Evolutionary conservation across 164 flowering plant species (phyloP).

Genomic region (Tinospora cordifolia): DNA sequence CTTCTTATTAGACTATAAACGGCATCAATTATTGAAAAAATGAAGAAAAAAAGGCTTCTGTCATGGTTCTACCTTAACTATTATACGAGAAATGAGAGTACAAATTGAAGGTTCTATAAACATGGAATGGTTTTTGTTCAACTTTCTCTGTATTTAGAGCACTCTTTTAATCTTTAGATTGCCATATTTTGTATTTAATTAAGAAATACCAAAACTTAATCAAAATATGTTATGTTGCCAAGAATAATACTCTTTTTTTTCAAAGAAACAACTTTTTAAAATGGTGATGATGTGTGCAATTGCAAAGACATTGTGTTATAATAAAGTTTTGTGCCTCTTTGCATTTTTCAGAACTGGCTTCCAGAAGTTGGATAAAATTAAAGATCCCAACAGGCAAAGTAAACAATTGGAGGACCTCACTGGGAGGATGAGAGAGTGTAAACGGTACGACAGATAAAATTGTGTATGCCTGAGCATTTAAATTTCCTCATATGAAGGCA

Average conservation of each 20-base stretch:
- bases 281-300: background rate
- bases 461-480: background rate
- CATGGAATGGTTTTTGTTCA: background rate
- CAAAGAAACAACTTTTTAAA: background rate
- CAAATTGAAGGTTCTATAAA: no score
- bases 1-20: no score
- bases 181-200: no score
- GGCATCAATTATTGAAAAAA: no score
- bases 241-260: background rate
- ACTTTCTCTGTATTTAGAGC: no score
- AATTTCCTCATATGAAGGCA: background rate
- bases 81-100: no score
- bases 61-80: background rate
- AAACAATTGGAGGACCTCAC: slow-evolving; percentile 96
- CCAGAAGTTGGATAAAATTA: slow-evolving; percentile 90
- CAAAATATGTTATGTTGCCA: background rate
- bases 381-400: slow-evolving; percentile 81
- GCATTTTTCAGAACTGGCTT: slow-evolving; percentile 73
- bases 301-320: background rate
- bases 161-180: background rate
- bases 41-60: background rate
- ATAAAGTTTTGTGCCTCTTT: background rate
- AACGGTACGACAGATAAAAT: slow-evolving; percentile 36
- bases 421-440: slow-evolving; percentile 89
- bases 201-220: background rate